phyloP scores from a whole-genome alignment of 148 eudicot species.

The Pouteria glomerata region DNA sequence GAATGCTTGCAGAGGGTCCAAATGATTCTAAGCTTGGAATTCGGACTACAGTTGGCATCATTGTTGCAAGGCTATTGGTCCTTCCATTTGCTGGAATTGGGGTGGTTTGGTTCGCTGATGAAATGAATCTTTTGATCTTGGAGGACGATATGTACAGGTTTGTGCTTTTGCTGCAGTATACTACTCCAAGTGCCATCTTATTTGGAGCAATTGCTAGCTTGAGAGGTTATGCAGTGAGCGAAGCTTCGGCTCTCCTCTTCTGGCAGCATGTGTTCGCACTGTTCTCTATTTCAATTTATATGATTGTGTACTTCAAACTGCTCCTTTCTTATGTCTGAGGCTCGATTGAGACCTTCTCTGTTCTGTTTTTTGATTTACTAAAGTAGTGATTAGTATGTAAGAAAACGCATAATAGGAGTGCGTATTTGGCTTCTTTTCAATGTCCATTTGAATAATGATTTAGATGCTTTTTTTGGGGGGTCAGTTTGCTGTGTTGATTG shows the following conservation, averaged over 20 bases:
- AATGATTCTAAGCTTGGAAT: conserved; percentile 59
- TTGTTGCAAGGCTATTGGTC: conserved; percentile 60
- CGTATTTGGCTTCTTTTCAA: not conserved
- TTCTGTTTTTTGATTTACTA: not conserved
- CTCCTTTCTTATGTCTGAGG: conserved; percentile 39
- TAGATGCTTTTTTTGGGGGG: not conserved
- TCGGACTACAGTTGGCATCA: conserved; percentile 60
- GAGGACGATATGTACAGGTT: conserved; percentile 71
- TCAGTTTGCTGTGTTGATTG: not conserved
- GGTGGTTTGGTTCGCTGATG: conserved; percentile 46
- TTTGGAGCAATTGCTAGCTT: conserved; percentile 93
- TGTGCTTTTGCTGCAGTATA: conserved; percentile 79
- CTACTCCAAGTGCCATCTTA: conserved; percentile 84
- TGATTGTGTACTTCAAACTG: conserved; percentile 50
- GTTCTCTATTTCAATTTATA: conserved; percentile 54
- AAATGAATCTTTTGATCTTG: conserved; percentile 37
- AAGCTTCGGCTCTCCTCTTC: conserved; percentile 80
- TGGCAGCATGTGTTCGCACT: conserved; percentile 83
- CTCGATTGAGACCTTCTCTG: conserved; percentile 3
- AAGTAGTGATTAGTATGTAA: not conserved
- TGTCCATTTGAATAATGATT: not conserved
- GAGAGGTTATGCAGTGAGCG: conserved; percentile 85
- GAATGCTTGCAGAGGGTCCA: conserved; percentile 88
- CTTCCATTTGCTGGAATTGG: conserved; percentile 76
- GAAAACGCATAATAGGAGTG: not conserved